Conservation (phyloP, 805 yeast genomes). For the Pichia pseudocactophila region DNA sequence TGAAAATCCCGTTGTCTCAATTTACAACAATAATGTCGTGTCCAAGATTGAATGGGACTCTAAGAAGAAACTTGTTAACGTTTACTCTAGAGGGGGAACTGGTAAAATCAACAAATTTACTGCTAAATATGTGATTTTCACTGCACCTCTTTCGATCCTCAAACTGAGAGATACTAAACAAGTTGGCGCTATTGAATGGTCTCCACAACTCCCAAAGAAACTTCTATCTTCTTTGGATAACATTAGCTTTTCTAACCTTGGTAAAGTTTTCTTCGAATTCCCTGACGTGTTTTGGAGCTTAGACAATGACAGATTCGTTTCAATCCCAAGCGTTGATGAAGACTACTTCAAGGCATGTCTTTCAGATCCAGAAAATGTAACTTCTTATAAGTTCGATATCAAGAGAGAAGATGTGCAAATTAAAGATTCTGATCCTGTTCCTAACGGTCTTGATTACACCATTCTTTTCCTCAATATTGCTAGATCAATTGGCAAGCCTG, state of each 20-base stretch:
- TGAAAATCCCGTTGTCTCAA: constrained; percentile 7
- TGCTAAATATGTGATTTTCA: constrained; percentile 36
- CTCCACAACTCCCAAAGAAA: constrained; percentile 28
- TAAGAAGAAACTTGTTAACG: constrained; percentile 14
- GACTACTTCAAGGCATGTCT: constrained; percentile 14
- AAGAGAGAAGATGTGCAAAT: constrained; percentile 9
- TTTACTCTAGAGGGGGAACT: constrained; percentile 11
- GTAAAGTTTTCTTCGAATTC: constrained; percentile 41
- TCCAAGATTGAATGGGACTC: constrained; percentile 19
- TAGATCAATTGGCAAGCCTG: constrained; percentile 26
- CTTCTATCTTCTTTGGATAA: constrained; percentile 23
- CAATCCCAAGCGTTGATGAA: constrained; percentile 24
- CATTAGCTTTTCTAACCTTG: constrained; percentile 34
- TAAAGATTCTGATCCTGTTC: constrained; percentile 6
- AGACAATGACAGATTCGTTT: constrained; percentile 26
- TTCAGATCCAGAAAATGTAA: neutral
- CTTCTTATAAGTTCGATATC: neutral
- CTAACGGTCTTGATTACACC: constrained; percentile 22
- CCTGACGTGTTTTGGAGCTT: constrained; percentile 38
- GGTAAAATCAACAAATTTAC: constrained; percentile 12
- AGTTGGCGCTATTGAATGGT: constrained; percentile 26
- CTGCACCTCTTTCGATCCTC: constrained; percentile 43
- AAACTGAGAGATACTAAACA: constrained; percentile 24
- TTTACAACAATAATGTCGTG: constrained; percentile 20
- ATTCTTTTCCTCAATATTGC: constrained; percentile 25